Evolutionary conservation across 2,329 filamentous ascomycete genomes (phyloP), one percentile per base, ranked within the genome.

Genomic region (Sclerotinia borealis): DNA sequence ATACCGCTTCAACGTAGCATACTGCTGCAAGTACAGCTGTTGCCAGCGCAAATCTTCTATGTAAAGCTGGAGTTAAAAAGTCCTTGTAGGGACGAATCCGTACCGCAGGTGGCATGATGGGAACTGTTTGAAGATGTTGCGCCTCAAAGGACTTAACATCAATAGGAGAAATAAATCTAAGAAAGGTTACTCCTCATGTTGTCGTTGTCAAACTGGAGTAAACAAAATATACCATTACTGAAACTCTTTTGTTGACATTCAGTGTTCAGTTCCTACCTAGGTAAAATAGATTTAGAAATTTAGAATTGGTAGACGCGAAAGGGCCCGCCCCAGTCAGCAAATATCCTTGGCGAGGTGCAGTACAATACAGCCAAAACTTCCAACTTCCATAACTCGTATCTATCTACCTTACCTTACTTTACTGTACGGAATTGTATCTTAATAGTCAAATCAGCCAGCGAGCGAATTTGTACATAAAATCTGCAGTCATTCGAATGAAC

Each of bases 21-120:
- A 92, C 80, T 54, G 81, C 77, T 11, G 95, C 78, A 17, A 92
- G 80, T 67, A 91, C 79, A 17, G 84, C 82, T 54, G 89, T 89
- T 15, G 91, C 92, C 67, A 87, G 87, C 55, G 89, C 88, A 77
- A 97, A 98, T 72, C 92, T 86, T 72, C 90, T 84, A 76, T 98
- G 93, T 68, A 97, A 80, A 59, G 90, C 88, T 56, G 93, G 93
- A 66, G 93, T 96, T 70, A 97, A 79, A 76, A 96, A 96, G 79
- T 96, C 91, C 80, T 81, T 75, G 72, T 78, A 77, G 67, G 74
- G 72, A 69, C 69, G 74, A 69, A 72, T 72, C 68, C 70, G 66
- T 51, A 66, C 65, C 43, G 72, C 65, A 65, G 73, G 68, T 63
- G 76, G 71, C 71, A 73, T 73, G 61, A 56, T 69, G 64, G 58